A percentile compares a stretch with the other conserved stretches of the same genome.
These are phyloP conservation scores for Neurospora sp. DNA, from an alignment of 495 filamentous ascomycete species.

Conservation along the genomic window DNA sequence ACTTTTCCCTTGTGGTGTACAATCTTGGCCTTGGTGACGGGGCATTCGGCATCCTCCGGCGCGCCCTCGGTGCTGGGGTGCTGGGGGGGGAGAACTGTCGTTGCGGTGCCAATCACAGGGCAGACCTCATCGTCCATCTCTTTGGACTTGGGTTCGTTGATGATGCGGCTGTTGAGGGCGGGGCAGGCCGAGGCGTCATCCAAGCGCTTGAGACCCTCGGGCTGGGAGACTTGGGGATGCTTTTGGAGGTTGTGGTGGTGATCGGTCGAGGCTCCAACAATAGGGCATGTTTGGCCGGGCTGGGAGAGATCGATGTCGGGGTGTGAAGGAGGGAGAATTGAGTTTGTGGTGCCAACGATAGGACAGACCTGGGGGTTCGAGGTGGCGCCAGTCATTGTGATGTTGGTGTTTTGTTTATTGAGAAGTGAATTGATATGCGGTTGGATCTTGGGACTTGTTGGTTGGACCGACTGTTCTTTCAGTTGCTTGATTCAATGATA, in stretches of 20 bases:
- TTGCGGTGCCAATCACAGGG: conserved; percentile 37
- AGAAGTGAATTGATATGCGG: not conserved
- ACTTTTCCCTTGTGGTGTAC: conserved; percentile 20
- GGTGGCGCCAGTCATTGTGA: not conserved
- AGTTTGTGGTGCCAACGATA: conserved; percentile 18
- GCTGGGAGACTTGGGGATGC: conserved; percentile 29
- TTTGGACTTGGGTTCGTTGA: conserved; percentile 33
- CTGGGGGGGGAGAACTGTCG: conserved; percentile 34
- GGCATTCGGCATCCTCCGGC: conserved; percentile 35
- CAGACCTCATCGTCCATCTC: conserved; percentile 39
- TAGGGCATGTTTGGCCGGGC: conserved; percentile 32
- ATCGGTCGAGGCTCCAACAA: conserved; percentile 37
- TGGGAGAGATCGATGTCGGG: conserved; percentile 33
- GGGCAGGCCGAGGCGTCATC: conserved; percentile 37
- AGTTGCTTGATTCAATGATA: not conserved
- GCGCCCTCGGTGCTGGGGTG: conserved; percentile 34
- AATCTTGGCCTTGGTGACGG: conserved; percentile 34
- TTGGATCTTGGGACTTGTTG: not conserved
- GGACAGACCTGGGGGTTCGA: not conserved
- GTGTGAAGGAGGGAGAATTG: conserved; percentile 31
- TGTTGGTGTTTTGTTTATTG: not conserved
- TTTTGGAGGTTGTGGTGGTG: conserved; percentile 35
- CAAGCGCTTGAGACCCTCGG: conserved; percentile 13
- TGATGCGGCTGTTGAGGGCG: conserved; percentile 22
- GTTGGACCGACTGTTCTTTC: not conserved